phyloP scores from a whole-genome alignment of 305 asterid genomes.

The Fraxinus baroniana region DNA sequence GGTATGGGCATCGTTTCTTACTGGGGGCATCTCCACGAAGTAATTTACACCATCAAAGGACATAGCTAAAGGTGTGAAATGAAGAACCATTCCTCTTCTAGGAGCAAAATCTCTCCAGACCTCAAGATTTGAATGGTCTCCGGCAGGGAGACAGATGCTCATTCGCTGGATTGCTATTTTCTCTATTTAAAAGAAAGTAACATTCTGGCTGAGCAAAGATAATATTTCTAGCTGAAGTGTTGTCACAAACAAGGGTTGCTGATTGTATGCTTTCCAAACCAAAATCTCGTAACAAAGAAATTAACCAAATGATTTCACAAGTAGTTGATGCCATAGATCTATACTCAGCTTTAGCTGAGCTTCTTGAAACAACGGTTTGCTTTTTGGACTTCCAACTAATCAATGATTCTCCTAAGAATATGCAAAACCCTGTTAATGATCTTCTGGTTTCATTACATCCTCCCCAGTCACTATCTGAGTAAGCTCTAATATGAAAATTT shows the following conservation, averaged over 20 bases:
- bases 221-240: not conserved
- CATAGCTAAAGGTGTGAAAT: constrained; percentile 91
- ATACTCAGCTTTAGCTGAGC: too few species aligned
- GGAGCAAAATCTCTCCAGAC: constrained; percentile 46
- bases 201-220: constrained; percentile 3
- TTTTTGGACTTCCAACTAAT: too few species aligned
- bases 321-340: too few species aligned
- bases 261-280: constrained; percentile 59
- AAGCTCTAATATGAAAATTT: too few species aligned
- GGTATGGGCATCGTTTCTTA: constrained; percentile 34
- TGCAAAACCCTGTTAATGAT: too few species aligned
- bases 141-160: constrained; percentile 43
- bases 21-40: constrained; percentile 95
- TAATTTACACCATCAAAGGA: constrained; percentile 73
- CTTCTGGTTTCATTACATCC: too few species aligned
- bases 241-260: constrained; percentile 25
- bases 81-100: constrained; percentile 91
- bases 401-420: too few species aligned
- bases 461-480: too few species aligned
- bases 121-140: constrained; percentile 38
- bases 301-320: too few species aligned
- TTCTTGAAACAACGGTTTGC: too few species aligned
- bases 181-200: constrained; percentile 32
- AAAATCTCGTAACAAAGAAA: too few species aligned
- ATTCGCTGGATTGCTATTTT: constrained; percentile 54